These are phyloP conservation scores for Aspergillus incahuasiensis DNA, from an alignment of 495 filamentous ascomycete species.

Conservation along the genomic window DNA sequence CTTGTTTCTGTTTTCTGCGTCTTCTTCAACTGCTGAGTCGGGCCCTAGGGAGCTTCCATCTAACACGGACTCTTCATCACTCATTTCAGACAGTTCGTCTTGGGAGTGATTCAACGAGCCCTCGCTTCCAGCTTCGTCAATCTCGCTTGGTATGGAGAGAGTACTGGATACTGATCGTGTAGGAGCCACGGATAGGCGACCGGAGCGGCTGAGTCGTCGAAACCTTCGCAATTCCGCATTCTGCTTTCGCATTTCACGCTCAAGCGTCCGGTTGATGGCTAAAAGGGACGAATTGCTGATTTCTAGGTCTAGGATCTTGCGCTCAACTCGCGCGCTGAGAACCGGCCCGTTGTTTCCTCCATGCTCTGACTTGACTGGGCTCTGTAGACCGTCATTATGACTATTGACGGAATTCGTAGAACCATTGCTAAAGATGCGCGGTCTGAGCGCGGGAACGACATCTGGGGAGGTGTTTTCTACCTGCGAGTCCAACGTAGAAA, in stretches of 20 bases:
- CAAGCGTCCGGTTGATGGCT: constrained; percentile 93
- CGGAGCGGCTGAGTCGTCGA: constrained; percentile 72
- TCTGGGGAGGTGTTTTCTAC: constrained; percentile 22
- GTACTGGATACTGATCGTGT: constrained; percentile 44
- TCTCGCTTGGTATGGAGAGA: constrained; percentile 34
- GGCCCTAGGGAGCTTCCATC: constrained; percentile 34
- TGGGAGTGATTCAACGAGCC: constrained; percentile 31
- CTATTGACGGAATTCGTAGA: constrained; percentile 31
- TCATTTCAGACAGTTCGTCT: constrained; percentile 42
- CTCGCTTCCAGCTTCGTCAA: constrained; percentile 33
- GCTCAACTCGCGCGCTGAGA: constrained; percentile 79
- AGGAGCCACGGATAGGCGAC: constrained; percentile 57
- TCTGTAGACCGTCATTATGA: constrained; percentile 32
- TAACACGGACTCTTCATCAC: constrained; percentile 38
- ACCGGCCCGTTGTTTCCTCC: constrained; percentile 57
- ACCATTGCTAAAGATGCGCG: constrained; percentile 39
- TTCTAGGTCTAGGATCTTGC: constrained; percentile 95
- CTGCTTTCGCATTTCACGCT: constrained; percentile 87
- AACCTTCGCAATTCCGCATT: constrained; percentile 81
- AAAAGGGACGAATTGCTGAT: constrained; percentile 95
- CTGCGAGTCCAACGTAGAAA: constrained; percentile 22
- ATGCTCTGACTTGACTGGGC: constrained; percentile 44
- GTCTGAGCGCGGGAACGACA: constrained; percentile 31
- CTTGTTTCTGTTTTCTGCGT: constrained; percentile 36
- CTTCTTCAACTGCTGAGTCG: constrained; percentile 36